Evolutionary conservation across 169 alveolate genomes (phyloP).

Genomic region (Amoebophrya sp.): DNA sequence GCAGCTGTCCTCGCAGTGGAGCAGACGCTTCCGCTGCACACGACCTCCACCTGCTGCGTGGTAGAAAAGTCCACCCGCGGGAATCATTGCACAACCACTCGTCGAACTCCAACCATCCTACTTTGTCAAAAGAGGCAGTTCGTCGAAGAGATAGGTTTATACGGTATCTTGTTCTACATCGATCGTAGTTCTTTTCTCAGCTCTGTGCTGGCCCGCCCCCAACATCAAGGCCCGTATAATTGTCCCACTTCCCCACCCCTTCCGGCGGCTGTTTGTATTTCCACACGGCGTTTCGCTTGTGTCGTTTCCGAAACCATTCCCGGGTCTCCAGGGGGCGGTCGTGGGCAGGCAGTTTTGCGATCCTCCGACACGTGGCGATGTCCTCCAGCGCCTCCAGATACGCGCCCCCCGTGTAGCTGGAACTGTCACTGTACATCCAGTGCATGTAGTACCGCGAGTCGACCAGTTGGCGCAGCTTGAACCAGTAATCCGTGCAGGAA

Average conservation of each 20-base stretch:
- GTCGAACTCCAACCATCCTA: too few relatives aligned
- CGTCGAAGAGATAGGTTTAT: too few relatives aligned
- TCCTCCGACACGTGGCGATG: background rate
- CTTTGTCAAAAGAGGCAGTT: too few relatives aligned
- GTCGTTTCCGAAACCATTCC: background rate
- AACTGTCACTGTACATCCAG: background rate
- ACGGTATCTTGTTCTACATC: too few relatives aligned
- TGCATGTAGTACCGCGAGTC: background rate
- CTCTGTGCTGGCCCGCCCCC: too few relatives aligned
- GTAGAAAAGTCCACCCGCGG: too few relatives aligned
- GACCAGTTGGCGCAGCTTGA: background rate
- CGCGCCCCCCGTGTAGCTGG: background rate
- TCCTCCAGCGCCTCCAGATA: background rate
- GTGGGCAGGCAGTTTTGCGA: background rate
- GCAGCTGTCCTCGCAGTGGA: too few relatives aligned
- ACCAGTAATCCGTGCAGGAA: background rate
- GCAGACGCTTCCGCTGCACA: too few relatives aligned
- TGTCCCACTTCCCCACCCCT: background rate
- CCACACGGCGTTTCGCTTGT: background rate
- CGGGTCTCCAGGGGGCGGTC: background rate
- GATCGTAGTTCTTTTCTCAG: too few relatives aligned
- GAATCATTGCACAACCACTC: too few relatives aligned
- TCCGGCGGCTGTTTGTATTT: background rate
- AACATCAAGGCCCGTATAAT: too few relatives aligned
- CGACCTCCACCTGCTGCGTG: too few relatives aligned